phyloP scores from a whole-genome alignment of 495 filamentous ascomycete genomes.

The Penicillium goetzii region DNA sequence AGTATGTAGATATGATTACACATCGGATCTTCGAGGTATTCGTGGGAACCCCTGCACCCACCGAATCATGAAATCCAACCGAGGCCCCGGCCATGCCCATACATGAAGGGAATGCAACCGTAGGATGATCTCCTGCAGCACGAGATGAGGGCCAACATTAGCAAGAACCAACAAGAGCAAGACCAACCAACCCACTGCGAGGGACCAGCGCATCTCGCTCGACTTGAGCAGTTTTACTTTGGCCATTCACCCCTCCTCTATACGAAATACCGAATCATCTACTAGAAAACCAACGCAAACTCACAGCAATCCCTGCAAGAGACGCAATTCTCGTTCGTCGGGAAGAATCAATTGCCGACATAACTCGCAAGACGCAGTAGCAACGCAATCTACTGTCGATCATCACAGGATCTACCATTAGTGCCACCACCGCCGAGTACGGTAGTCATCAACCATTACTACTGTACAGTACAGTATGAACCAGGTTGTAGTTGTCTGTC shows the following conservation, averaged over 20 bases:
- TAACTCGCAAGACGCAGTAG: conserved; percentile 1
- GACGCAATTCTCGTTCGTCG: background rate
- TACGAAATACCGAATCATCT: background rate
- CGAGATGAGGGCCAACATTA: background rate
- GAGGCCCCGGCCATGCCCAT: background rate
- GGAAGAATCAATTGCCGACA: conserved; percentile 29
- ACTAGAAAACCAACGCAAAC: background rate
- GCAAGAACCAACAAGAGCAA: background rate
- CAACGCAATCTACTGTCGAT: conserved; percentile 22
- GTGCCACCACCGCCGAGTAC: conserved; percentile 11
- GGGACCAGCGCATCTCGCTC: background rate
- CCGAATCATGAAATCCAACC: conserved; percentile 5
- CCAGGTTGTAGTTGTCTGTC: background rate
- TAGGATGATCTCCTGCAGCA: conserved; percentile 30
- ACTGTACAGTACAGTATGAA: background rate
- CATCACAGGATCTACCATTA: conserved; percentile 34
- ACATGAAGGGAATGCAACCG: conserved; percentile 25
- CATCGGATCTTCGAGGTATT: background rate
- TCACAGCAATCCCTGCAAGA: background rate
- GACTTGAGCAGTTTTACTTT: background rate
- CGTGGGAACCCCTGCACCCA: background rate
- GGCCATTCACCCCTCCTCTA: background rate
- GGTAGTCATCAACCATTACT: background rate
- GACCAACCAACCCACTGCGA: background rate
- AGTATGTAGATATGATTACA: background rate